Percentiles rank a stretch among this genome's conserved stretches.
Evolutionary conservation across 2,329 filamentous ascomycete genomes (phyloP).

Genomic region (Trichoderma sp.): DNA sequence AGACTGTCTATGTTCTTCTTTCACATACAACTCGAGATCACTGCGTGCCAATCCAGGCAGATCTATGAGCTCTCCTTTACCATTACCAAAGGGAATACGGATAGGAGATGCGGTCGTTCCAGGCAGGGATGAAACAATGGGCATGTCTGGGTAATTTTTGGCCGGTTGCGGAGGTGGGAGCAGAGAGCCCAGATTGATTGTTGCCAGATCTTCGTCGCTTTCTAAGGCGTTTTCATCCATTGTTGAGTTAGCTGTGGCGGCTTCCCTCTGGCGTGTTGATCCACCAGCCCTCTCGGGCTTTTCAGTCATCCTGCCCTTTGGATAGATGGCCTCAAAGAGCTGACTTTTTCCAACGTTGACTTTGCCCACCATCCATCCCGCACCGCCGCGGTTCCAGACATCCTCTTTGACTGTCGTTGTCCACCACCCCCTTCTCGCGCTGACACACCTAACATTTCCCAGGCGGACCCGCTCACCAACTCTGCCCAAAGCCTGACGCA

Average conservation of each 20-base stretch:
- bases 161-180: constrained; percentile 77
- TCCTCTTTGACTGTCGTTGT: constrained; percentile 83
- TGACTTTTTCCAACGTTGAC: constrained; percentile 97
- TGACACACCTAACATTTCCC: constrained; percentile 86
- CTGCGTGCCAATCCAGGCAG: constrained; percentile 82
- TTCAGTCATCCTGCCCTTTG: constrained; percentile 65
- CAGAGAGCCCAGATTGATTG: constrained; percentile 56
- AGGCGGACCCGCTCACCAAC: constrained; percentile 72
- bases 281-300: constrained; percentile 29
- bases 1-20: constrained; percentile 64
- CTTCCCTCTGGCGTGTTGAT: constrained; percentile 31
- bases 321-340: constrained; percentile 85
- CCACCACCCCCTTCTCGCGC: constrained; percentile 87
- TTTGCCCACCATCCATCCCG: constrained; percentile 96
- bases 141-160: constrained; percentile 79
- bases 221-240: constrained; percentile 19
- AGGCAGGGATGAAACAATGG: constrained; percentile 81
- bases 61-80: constrained; percentile 89
- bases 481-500: constrained; percentile 75
- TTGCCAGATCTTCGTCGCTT: constrained; percentile 29
- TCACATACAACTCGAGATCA: constrained; percentile 71
- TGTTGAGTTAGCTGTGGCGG: constrained; percentile 28
- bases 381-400: constrained; percentile 81
- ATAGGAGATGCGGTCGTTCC: constrained; percentile 97
- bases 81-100: constrained; percentile 83